Evolutionary conservation across 345 rosid genomes (phyloP).

Genomic region (Mangifera indica): DNA sequence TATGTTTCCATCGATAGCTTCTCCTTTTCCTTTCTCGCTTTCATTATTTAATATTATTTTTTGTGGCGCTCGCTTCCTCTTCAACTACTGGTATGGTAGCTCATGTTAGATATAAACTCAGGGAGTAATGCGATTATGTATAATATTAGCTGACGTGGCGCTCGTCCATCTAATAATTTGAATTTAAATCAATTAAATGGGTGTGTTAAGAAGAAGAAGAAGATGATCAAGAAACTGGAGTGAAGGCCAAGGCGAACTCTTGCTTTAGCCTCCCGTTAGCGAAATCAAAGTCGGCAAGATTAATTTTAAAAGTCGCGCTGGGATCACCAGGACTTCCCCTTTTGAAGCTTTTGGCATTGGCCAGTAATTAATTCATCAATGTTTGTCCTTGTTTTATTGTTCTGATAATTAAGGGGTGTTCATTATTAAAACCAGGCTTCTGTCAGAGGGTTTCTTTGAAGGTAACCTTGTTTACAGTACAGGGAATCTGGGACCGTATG

Average conservation of each 20-base stretch:
- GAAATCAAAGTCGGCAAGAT: constrained; percentile 50
- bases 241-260: constrained; percentile 65
- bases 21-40: constrained; percentile 5
- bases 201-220: constrained; percentile 31
- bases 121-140: not conserved
- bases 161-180: too few relatives aligned
- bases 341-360: constrained; percentile 39
- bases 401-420: not conserved
- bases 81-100: not conserved
- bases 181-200: too few relatives aligned
- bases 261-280: constrained; percentile 49
- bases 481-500: too few relatives aligned
- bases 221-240: constrained; percentile 60
- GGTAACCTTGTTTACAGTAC: too few relatives aligned
- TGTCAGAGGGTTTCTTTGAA: not conserved
- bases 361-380: constrained; percentile 8
- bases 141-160: constrained; percentile 17
- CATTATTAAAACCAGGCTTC: not conserved
- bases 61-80: not conserved
- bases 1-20: constrained; percentile 34
- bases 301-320: constrained; percentile 56
- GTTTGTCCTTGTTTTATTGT: too few relatives aligned
- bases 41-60: not conserved
- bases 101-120: too few relatives aligned
- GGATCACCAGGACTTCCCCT: constrained; percentile 56